Percentiles rank a stretch among this genome's conserved stretches.
phyloP scores from a whole-genome alignment of 208 protist genomes.

The Trypanosoma congolense region DNA sequence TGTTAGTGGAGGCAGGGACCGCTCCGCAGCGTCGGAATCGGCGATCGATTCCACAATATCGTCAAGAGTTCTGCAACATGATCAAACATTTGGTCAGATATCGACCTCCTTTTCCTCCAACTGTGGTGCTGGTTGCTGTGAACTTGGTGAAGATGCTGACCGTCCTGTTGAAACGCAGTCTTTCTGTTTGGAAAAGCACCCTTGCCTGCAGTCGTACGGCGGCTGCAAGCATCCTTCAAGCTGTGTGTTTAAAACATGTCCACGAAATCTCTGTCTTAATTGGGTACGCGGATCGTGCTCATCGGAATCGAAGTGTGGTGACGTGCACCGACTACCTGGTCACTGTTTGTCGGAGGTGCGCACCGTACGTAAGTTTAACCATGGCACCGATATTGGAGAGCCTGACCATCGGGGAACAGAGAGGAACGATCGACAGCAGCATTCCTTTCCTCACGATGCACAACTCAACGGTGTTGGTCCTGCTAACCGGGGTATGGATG shows the following conservation, averaged over 20 bases:
- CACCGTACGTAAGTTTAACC: conserved; percentile 48
- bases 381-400: conserved; percentile 32
- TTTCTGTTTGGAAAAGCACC: conserved; percentile 48
- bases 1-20: too few species aligned
- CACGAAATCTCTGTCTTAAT: conserved; percentile 74
- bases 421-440: background rate
- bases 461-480: background rate
- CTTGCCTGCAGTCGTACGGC: conserved; percentile 70
- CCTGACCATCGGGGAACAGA: conserved; percentile 2
- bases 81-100: too few species aligned
- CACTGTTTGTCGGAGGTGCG: conserved; percentile 43
- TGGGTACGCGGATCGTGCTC: conserved; percentile 64
- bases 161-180: conserved; percentile 25
- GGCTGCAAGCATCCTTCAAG: conserved; percentile 59
- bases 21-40: too few species aligned
- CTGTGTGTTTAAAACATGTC: conserved; percentile 48
- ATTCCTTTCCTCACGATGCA: too few species aligned
- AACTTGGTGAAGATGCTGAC: too few species aligned
- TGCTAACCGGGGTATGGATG: background rate
- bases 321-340: conserved; percentile 70
- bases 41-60: too few species aligned
- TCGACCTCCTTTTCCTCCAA: too few species aligned
- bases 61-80: too few species aligned
- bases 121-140: too few species aligned
- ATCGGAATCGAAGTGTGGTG: conserved; percentile 39